Conservation (phyloP, 2,329 filamentous ascomycete genomes). For the Ophiostoma ulmi region DNA sequence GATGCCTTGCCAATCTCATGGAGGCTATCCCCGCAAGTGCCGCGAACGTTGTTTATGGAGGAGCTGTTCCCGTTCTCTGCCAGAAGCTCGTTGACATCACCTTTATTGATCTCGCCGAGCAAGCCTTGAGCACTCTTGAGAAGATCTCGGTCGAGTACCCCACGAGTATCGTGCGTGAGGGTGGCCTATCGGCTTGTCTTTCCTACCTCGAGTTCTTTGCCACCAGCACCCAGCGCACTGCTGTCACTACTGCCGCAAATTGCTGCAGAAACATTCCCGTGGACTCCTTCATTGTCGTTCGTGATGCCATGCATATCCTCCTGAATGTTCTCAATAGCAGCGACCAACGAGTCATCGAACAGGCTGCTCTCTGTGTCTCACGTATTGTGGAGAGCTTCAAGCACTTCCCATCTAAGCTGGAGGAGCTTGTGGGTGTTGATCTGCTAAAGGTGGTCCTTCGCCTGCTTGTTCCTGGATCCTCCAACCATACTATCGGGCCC, state of each 20-base stretch:
- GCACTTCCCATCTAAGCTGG: constrained; percentile 77
- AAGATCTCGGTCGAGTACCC: constrained; percentile 98
- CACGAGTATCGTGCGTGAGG: constrained; percentile 89
- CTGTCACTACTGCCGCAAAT: constrained; percentile 94
- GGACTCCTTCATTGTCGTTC: constrained; percentile 85
- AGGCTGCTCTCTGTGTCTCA: constrained; percentile 91
- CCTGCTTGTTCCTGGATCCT: constrained; percentile 85
- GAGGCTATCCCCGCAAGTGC: constrained; percentile 90
- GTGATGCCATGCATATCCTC: constrained; percentile 93
- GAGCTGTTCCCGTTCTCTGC: constrained; percentile 88
- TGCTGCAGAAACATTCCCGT: constrained; percentile 95
- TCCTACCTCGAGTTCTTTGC: constrained; percentile 97
- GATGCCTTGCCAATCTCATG: constrained; percentile 95
- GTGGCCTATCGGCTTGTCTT: constrained; percentile 89
- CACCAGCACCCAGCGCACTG: constrained; percentile 92
- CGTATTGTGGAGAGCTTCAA: constrained; percentile 97
- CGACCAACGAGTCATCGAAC: constrained; percentile 94
- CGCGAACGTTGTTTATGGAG: constrained; percentile 94
- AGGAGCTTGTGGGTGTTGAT: constrained; percentile 85
- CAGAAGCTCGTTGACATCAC: constrained; percentile 93
- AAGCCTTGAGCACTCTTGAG: constrained; percentile 90
- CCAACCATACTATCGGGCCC: constrained; percentile 79
- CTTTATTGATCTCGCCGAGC: constrained; percentile 95
- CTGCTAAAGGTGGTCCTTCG: constrained; percentile 79
- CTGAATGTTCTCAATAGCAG: constrained; percentile 85